Conservation (phyloP, 2,329 filamentous ascomycete genomes). For the Trichoderma breve region DNA sequence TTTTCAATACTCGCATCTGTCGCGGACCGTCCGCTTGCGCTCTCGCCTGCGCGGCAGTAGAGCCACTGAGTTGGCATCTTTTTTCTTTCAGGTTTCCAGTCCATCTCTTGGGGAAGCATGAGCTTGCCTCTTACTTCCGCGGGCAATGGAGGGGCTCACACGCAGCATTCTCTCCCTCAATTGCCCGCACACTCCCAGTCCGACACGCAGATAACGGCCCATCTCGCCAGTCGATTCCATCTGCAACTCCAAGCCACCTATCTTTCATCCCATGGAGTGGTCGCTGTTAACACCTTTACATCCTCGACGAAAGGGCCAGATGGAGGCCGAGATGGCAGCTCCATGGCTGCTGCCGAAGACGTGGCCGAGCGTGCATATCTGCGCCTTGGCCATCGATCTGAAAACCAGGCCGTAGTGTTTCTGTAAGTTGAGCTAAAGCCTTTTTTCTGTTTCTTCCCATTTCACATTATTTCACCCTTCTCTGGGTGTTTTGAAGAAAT, state of each 20-base stretch:
- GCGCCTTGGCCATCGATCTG: constrained; percentile 79
- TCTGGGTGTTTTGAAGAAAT: neutral
- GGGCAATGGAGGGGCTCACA: constrained; percentile 62
- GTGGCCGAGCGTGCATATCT: constrained; percentile 83
- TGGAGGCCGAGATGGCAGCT: constrained; percentile 88
- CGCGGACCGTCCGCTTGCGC: neutral
- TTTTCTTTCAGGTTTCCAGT: constrained; percentile 10
- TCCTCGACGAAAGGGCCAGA: constrained; percentile 83
- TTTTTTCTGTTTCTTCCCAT: neutral
- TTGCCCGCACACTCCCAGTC: constrained; percentile 80
- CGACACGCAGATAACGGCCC: constrained; percentile 75
- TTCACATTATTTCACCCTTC: neutral
- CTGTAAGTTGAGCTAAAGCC: constrained; percentile 60
- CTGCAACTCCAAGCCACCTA: constrained; percentile 82
- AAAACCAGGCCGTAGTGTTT: constrained; percentile 92
- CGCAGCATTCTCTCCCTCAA: constrained; percentile 81
- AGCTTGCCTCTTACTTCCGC: constrained; percentile 48
- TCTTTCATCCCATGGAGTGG: constrained; percentile 86
- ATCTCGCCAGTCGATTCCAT: constrained; percentile 87
- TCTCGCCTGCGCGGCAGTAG: neutral
- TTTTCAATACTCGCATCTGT: neutral
- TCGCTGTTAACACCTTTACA: constrained; percentile 93
- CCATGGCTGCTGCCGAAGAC: constrained; percentile 88
- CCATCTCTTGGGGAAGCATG: constrained; percentile 53
- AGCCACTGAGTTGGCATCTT: neutral